Evolutionary conservation across 2,329 filamentous ascomycete species (phyloP).

Genomic region (Sporothrix euskadiensis): DNA sequence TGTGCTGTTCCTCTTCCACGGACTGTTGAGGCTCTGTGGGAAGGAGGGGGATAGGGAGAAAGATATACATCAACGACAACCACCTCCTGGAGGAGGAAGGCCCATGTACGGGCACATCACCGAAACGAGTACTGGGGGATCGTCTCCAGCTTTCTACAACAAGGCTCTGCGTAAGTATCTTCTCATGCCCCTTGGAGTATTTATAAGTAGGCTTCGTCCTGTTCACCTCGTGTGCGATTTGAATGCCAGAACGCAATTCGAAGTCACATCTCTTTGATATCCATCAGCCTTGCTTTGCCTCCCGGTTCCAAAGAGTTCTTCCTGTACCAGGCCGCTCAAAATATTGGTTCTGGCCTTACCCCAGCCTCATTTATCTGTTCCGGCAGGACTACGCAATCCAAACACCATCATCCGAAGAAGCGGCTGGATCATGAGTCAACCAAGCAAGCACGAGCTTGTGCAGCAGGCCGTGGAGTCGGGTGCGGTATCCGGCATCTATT

Average conservation of each 20-base stretch:
- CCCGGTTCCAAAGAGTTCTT: neutral
- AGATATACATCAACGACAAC: neutral
- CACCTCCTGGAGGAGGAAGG: neutral
- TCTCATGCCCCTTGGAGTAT: neutral
- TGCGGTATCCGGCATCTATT: constrained; percentile 19
- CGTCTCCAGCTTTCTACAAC: neutral
- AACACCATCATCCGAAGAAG: neutral
- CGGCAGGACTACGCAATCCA: neutral
- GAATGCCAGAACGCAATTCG: neutral
- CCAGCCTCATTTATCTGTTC: neutral
- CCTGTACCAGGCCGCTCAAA: neutral
- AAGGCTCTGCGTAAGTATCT: neutral
- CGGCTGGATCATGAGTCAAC: constrained; percentile 6
- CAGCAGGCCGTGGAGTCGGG: constrained; percentile 19
- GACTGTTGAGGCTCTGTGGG: neutral
- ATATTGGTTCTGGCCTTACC: neutral
- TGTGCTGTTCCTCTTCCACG: neutral
- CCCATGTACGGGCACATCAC: neutral
- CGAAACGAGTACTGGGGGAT: neutral
- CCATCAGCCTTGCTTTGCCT: neutral
- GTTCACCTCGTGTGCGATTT: neutral
- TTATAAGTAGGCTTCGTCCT: neutral
- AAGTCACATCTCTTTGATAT: neutral
- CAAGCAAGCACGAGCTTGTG: constrained; percentile 10
- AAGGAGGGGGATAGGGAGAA: neutral